Base-by-base conservation (phyloP, 2,329 filamentous ascomycete genomes). In the Botryotinia convoluta region DNA sequence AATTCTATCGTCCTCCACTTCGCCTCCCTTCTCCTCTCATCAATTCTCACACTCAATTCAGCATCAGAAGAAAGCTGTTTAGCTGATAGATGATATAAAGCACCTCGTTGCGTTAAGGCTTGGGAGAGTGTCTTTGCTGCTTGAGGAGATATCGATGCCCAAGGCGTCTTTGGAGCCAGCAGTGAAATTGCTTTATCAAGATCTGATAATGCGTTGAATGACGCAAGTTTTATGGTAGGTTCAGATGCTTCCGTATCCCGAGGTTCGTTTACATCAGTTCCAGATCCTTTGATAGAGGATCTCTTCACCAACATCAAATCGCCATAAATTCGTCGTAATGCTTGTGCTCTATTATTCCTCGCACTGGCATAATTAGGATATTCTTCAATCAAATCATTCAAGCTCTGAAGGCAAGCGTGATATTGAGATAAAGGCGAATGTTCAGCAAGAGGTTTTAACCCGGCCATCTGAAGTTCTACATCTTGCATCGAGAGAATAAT, bases 301-400 rank as follows among this genome's bases (percentile, higher is more conserved):
- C 7, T 68, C 35, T 57, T 42, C 48, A 37, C 37, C 26, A 72
- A 51, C 48, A 73, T 60, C 22, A 60, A 44, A 71, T 92, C 90
- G 18, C 90, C 90, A 75, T 91, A 89, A 72, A 90, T 82, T 65
- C 91, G 84, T 35, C 91, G 84, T 44, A 87, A 78, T 14, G 91
- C 86, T 81, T 95, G 93, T 4, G 91, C 92, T 68, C 92, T 87
- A 81, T 95, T 95, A 80, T 94, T 92, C 73, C 89, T 87, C 9
- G 90, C 91, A 75, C 91, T 93, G 35, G 92, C 91, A 81, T 95
- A 95, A 45, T 83, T 82, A 4, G 92, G 91, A 71, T 89, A 80
- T 37, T 87, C 82, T 3, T 83, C 78, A 59, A 94, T 87, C 45
- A 94, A 84, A 3, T 81, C 79, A 44, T 86, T 85, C 8, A 95